Conservation (phyloP, 768 basidiomycete genomes). For the Chalciporus pseudorubinellus region DNA sequence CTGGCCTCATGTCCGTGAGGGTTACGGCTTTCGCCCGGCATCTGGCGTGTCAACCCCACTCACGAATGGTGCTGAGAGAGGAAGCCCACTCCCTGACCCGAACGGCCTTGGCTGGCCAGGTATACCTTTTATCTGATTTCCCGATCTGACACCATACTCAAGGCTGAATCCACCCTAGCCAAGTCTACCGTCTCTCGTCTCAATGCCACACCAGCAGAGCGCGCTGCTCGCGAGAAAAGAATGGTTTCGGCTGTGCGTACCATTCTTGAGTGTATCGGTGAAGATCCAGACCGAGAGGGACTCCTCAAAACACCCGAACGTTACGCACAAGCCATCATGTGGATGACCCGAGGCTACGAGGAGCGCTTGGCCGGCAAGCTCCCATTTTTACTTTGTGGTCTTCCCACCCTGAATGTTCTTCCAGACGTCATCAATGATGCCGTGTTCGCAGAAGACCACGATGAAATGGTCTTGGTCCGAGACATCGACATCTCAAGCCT, state of each 20-base stretch:
- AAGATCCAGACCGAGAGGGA: constrained; percentile 96
- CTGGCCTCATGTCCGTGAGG: constrained; percentile 55
- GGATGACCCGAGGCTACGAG: constrained; percentile 99
- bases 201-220: constrained; percentile 74
- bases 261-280: constrained; percentile 95
- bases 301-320: constrained; percentile 88
- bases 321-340: constrained; percentile 95
- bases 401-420: constrained; percentile 11
- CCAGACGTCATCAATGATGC: constrained; percentile 98
- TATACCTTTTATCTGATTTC: constrained; percentile 31
- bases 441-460: constrained; percentile 97
- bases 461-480: constrained; percentile 98
- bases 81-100: constrained; percentile 43
- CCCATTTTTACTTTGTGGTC: constrained; percentile 13
- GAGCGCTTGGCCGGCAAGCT: constrained; percentile 80
- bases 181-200: constrained; percentile 87
- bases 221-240: constrained; percentile 65
- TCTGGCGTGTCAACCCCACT: constrained; percentile 69
- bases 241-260: constrained; percentile 85
- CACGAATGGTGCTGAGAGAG: constrained; percentile 25
- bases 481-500: constrained; percentile 97
- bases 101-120: constrained; percentile 95
- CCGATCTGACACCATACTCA: constrained; percentile 6
- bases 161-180: constrained; percentile 46
- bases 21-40: constrained; percentile 75